Evolutionary conservation across 1,284 basidiomycete species (phyloP), one percentile per base, ranked within the genome.

Genomic region (Cryptococcus wingfieldii): DNA sequence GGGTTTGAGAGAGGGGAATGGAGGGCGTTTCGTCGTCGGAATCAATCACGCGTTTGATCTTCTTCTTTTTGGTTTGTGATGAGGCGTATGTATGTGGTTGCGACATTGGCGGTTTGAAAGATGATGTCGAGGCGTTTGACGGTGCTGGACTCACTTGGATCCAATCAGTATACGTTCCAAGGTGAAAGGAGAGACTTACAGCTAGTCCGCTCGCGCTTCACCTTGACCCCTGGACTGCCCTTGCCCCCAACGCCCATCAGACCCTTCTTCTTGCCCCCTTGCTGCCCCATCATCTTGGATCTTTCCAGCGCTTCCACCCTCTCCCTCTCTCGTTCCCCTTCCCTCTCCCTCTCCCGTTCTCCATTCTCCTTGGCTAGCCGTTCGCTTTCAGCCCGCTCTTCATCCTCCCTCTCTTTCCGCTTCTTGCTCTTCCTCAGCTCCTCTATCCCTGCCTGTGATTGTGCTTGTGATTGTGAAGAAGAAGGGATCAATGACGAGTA

Each of bases 11-110:
- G 38, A 50, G 51, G 71, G 84, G 82, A 82, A 77, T 80, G 78
- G 65, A 88, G 84, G 25, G 78, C 75, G 41, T n/a, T 65, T 90
- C 89, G 66, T 86, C 88, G 27, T 86, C 85, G 28, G 86, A 87
- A 13, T 79, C 76, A 25, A 89, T 83, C 53, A 74, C 67, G 13
- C 87, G 82, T 79, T 89, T 89, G 72, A 86, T 85, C 70, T 89
- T 89, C 78, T 90, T 90, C 79, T 89, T 89, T 80, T 89, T 89
- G 72, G 85, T 84, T 77, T 85, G 64, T 46, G 19, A 34, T 31
- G 61, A 56, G 16, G 64, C 69, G 53, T 74, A 72, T 27, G 71
- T 70, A n/a, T 66, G 54, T 3, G 31, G 7, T 6, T 59, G 60
- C 31, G 52, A 43, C 55, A 55, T 13, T 18, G 27, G 13, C 53